Conservation (phyloP, 768 basidiomycete genomes). For the Psilocybe tampanensis region DNA sequence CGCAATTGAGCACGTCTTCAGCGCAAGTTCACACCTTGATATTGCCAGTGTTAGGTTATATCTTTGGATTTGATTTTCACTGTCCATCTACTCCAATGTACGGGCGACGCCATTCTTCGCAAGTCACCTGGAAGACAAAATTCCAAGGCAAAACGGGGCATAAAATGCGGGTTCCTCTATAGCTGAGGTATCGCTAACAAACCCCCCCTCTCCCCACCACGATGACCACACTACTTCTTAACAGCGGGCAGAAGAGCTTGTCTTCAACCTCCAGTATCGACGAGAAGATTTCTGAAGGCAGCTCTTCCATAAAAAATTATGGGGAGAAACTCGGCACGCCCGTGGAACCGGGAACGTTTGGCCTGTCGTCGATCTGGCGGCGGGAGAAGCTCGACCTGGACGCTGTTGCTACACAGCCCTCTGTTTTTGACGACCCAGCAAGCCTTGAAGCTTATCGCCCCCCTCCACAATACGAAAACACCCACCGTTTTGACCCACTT, state of each 20-base stretch:
- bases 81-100: no score
- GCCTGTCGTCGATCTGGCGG: constrained; percentile 29
- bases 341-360: constrained; percentile 2
- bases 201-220: not conserved
- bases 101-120: no score
- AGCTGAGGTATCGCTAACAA: no score
- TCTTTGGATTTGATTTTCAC: no score
- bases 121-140: no score
- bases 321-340: constrained; percentile 12
- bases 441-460: constrained; percentile 54
- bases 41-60: not conserved
- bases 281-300: constrained; percentile 11
- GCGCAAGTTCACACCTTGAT: constrained; percentile 7
- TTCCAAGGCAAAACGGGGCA: no score
- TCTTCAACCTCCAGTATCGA: constrained; percentile 6
- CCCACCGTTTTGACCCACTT: constrained; percentile 62
- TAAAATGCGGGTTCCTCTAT: no score
- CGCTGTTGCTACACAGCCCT: constrained; percentile 59
- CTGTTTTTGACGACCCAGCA: constrained; percentile 63
- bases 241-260: constrained; percentile 2
- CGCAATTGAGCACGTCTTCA: constrained; percentile 10
- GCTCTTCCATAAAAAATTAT: constrained; percentile 3
- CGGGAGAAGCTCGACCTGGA: constrained; percentile 40
- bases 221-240: constrained; percentile 16
- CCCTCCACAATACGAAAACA: constrained; percentile 57